phyloP scores from a whole-genome alignment of 495 filamentous ascomycete species.

The Penicillium canescens region DNA sequence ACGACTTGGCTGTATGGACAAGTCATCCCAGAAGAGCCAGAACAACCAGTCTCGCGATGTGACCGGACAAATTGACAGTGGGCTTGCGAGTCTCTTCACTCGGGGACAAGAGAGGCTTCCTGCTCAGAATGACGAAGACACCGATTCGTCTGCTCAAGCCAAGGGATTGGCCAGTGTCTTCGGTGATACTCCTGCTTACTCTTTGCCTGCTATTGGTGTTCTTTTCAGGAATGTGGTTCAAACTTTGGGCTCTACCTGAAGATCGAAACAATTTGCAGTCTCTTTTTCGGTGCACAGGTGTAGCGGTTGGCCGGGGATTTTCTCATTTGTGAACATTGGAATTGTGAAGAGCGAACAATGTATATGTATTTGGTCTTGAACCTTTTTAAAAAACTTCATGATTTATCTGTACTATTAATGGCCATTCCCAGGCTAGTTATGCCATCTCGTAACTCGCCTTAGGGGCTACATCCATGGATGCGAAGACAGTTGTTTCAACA shows the following conservation, averaged over 20 bases:
- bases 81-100: conserved; percentile 52
- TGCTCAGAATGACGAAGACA: conserved; percentile 37
- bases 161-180: conserved; percentile 74
- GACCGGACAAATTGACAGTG: conserved; percentile 44
- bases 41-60: conserved; percentile 37
- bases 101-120: conserved; percentile 18
- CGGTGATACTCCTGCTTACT: conserved; percentile 69
- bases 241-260: conserved; percentile 27
- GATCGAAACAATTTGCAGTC: background rate
- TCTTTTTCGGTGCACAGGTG: conserved; percentile 8
- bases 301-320: conserved; percentile 2
- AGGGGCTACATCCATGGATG: too few species aligned
- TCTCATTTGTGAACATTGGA: conserved; percentile 12
- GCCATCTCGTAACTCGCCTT: too few species aligned
- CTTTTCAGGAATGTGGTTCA: conserved; percentile 73
- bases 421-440: too few species aligned
- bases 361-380: conserved; percentile 9
- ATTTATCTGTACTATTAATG: background rate
- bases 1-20: conserved; percentile 57
- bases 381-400: background rate
- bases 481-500: too few species aligned
- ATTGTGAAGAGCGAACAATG: conserved; percentile 14
- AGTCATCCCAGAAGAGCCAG: conserved; percentile 52
- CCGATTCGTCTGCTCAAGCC: conserved; percentile 55
- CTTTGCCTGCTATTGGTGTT: conserved; percentile 73